Evolutionary conservation across 768 basidiomycete species (phyloP), one percentile per base, ranked within the genome.

Genomic region (Pulveroboletus ravenelii): DNA sequence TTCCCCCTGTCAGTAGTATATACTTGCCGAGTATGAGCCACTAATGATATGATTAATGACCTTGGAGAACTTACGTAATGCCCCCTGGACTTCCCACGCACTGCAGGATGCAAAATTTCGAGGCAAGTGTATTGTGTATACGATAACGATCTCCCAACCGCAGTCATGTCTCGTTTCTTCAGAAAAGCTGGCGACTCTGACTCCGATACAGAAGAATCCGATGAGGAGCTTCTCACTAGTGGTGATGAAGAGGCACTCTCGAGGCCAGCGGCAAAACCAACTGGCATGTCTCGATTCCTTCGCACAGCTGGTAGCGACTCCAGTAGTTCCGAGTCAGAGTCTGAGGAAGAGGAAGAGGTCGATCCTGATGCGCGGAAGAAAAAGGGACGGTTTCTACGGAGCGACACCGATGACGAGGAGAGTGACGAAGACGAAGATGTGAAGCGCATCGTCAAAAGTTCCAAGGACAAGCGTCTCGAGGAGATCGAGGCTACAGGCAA

Each of bases 401-500:
- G 69, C 41, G 79, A 77, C 42, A 75, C 75, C 30, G 77, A 74
- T 27, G 77, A 74, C 17, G 75, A 73, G 13, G 80, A 74, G 47
- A 80, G 69, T 56, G 80, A 70, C 25, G 85, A 89, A 13, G 87
- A 89, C 40, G 89, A 87, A 18, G 87, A 85, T 45, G 82, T 82
- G 34, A 81, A 77, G 60, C 79, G 80, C 15, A 81, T 84, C 32
- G 79, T 88, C 41, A 78, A 80, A 52, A 92, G 89, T 64, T 94
- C 95, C 36, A 87, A 87, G 61, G 90, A 94, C 69, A 94, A 91
- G 69, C 78, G 94, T 47, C 69, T 93, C 63, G 92, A 87, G 42
- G 96, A 98, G 77, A 94, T 98, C 83, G 94, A 97, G 69, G 82
- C 82, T 1, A 87, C 87, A 3, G 90, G 91, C 48, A 93, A 87